Conservation (phyloP, 108 stramenopile species). For the Skeletonema marinoi region DNA sequence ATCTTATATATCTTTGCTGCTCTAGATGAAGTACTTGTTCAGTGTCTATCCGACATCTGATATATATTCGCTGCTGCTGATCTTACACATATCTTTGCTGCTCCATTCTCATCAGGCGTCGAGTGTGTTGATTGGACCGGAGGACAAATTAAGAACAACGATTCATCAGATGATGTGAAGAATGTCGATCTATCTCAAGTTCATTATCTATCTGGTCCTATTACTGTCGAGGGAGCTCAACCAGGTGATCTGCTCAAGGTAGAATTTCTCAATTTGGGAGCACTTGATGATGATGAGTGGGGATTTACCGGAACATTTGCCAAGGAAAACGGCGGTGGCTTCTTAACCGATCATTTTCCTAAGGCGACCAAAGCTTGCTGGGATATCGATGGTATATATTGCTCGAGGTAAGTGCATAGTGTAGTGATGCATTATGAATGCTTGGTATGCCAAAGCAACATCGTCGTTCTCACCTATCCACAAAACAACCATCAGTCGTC, state of each 20-base stretch:
- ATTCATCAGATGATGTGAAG: conserved; percentile 66
- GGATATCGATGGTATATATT: conserved; percentile 75
- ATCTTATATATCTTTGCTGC: too few relatives aligned
- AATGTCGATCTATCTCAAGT: conserved; percentile 75
- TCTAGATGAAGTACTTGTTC: neutral
- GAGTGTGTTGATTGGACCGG: conserved; percentile 81
- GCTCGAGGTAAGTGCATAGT: conserved; percentile 12
- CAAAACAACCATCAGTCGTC: conserved; percentile 9
- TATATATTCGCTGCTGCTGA: neutral
- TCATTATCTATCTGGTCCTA: conserved; percentile 68
- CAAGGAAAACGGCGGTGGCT: conserved; percentile 75
- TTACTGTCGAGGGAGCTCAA: conserved; percentile 55
- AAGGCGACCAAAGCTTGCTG: conserved; percentile 66
- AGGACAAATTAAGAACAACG: conserved; percentile 71
- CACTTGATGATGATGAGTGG: conserved; percentile 73
- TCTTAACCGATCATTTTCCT: conserved; percentile 68
- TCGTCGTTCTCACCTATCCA: neutral
- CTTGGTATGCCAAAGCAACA: neutral
- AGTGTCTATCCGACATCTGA: too few relatives aligned
- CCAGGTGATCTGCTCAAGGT: conserved; percentile 72
- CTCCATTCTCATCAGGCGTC: conserved; percentile 5
- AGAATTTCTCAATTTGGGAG: conserved; percentile 62
- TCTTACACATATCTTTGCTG: neutral
- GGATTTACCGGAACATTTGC: conserved; percentile 74
- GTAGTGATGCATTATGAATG: neutral